Evolutionary conservation across 768 basidiomycete genomes (phyloP), one percentile per base, ranked within the genome.

Genomic region (Xerocomus spinulosus): DNA sequence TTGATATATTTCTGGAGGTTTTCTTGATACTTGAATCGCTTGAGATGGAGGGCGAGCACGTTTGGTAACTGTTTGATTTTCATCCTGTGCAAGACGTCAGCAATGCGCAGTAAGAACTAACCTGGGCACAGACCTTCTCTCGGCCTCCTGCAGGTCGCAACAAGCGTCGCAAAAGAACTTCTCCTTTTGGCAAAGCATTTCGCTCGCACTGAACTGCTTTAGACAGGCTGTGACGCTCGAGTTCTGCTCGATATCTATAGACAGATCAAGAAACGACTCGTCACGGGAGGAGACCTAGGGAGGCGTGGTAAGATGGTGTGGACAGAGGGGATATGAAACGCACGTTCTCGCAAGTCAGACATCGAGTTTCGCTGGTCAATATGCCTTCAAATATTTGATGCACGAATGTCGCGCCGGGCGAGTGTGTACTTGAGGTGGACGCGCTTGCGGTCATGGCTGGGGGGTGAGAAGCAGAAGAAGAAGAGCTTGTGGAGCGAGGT

Each of bases 131-230:
- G 9, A 59, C 94, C 95, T 78, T 75, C 95, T 95, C 74, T 98
- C 96, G 3, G 96, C 96, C 68, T 99, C 96, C 61, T 97, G 95
- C 23, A 98, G 70, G 48, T 92, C 93, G 61, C 95, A 94, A 66
- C 96, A 99, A 15, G 85, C 82, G 66, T 99, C 96, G 64, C 96
- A 99, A 67, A 91, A 96, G 64, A 97, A 99, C 70, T 98, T 98
- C 75, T 99, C 97, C 68, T 81, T 87, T 68, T 95, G 92, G 58
- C 92, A 94, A 17, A 99, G 80, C 94, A 97, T 99, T 69, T 99
- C 96, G 61, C 87, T 91, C 33, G 93, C 94, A 61, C 92, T 95
- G 66, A 99, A 99, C 63, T 94, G 92, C 38, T 92, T 81, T 29
- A 99, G 79, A 65, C 96, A 99, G 7, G 94, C 87, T 2, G 94